These are phyloP conservation scores for Passiflora organensis DNA, from an alignment of 345 rosid genomes.

Conservation along the genomic window DNA sequence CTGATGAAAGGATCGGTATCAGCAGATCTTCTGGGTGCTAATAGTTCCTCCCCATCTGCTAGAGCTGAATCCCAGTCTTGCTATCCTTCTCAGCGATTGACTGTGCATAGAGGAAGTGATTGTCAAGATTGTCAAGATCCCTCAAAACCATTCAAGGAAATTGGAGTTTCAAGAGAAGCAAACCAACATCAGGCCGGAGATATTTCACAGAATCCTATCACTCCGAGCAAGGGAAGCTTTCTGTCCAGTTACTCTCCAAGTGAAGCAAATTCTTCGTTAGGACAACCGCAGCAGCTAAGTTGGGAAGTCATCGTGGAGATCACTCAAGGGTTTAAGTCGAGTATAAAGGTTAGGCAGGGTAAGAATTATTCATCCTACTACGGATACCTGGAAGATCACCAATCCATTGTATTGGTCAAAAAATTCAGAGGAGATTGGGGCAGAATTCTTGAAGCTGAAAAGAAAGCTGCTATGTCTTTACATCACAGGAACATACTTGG, in stretches of 20 bases:
- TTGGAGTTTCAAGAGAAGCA: not conserved
- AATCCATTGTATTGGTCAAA: constrained; percentile 17
- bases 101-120: not conserved
- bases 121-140: not conserved
- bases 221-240: not conserved
- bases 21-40: not conserved
- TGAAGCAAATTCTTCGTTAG: not conserved
- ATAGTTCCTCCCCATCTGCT: not conserved
- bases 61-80: not conserved
- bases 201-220: not conserved
- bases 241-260: too few species aligned
- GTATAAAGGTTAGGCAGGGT: not conserved
- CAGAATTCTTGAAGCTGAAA: constrained; percentile 31
- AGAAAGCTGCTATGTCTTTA: constrained; percentile 26
- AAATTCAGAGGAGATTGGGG: constrained; percentile 7
- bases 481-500: constrained; percentile 25
- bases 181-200: not conserved
- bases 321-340: constrained; percentile 22
- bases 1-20: constrained; percentile 16
- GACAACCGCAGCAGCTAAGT: constrained; percentile 27
- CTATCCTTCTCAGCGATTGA: not conserved
- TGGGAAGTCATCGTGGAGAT: constrained; percentile 30
- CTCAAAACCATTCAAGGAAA: not conserved
- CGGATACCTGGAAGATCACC: constrained; percentile 15
- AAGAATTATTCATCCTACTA: constrained; percentile 11